phyloP scores from a whole-genome alignment of 345 rosid genomes.

The Eucalyptus erythrocorys region DNA sequence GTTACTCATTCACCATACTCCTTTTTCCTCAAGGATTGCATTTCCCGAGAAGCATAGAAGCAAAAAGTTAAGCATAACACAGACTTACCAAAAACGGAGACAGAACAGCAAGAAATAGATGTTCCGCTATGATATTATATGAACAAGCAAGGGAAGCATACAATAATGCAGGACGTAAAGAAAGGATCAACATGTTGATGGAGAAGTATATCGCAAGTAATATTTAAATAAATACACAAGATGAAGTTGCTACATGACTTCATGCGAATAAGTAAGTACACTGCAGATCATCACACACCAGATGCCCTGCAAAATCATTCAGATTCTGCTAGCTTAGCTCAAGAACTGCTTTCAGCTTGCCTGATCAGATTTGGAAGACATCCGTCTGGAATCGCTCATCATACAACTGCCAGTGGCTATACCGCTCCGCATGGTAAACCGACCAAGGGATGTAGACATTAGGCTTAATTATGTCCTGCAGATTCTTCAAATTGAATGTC shows the following conservation, averaged over 20 bases:
- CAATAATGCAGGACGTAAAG: neutral
- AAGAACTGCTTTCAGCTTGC: neutral
- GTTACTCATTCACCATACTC: neutral
- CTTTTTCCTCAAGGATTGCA: neutral
- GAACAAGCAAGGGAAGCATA: neutral
- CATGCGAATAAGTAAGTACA: neutral
- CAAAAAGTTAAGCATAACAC: neutral
- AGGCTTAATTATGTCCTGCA: conserved; percentile 55
- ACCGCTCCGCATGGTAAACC: conserved; percentile 45
- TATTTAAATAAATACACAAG: neutral
- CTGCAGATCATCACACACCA: neutral
- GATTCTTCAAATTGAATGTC: conserved; percentile 24
- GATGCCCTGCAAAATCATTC: neutral
- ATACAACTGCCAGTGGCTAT: conserved; percentile 76
- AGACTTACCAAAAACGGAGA: neutral
- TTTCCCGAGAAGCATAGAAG: neutral
- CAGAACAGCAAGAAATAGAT: neutral
- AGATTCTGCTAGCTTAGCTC: neutral
- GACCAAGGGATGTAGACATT: conserved; percentile 60
- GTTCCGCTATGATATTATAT: neutral
- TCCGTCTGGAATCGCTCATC: conserved; percentile 81
- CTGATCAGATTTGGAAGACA: conserved; percentile 43
- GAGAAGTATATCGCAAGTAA: neutral
- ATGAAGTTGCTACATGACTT: neutral
- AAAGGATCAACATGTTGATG: neutral